A percentile compares a stretch with the other conserved stretches of the same genome.
phyloP scores from a whole-genome alignment of 2,329 filamentous ascomycete genomes.

The Cladosporium colombiae region DNA sequence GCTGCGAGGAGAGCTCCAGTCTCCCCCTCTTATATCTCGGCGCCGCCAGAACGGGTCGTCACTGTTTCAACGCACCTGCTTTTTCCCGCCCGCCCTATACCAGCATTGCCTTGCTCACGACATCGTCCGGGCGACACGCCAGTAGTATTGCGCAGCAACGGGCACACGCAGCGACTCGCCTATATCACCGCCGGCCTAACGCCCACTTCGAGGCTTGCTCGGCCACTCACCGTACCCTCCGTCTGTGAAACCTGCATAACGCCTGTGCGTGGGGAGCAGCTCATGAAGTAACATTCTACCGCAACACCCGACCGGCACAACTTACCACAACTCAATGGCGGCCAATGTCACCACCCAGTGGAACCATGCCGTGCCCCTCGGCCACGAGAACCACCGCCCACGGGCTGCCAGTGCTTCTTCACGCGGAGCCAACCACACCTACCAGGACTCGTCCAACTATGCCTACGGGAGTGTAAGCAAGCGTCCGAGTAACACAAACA shows the following conservation, averaged over 20 bases:
- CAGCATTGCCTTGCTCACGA: conserved; percentile 3
- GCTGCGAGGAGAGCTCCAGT: background rate
- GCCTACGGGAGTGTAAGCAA: conserved; percentile 11
- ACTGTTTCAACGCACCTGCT: conserved; percentile 2
- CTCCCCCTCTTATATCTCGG: conserved; percentile 1
- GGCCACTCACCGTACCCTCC: conserved; percentile 8
- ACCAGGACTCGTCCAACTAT: conserved; percentile 16
- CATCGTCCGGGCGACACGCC: conserved; percentile 10
- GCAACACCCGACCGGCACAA: conserved; percentile 7
- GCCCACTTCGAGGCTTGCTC: background rate
- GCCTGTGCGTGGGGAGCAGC: conserved; percentile 15
- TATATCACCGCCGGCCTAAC: conserved; percentile 9
- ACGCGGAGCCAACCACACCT: conserved; percentile 1
- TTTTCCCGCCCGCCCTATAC: background rate
- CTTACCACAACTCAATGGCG: conserved; percentile 9
- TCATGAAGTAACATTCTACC: conserved; percentile 14
- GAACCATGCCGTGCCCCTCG: conserved; percentile 18
- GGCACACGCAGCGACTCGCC: background rate
- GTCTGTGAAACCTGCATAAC: conserved; percentile 16
- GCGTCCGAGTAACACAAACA: conserved; percentile 19
- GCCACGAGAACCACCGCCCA: conserved; percentile 14
- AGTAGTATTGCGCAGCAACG: conserved; percentile 6
- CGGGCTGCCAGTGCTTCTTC: conserved; percentile 8
- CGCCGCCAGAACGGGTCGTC: conserved; percentile 2
- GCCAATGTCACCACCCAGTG: conserved; percentile 11